Evolutionary conservation across 2,329 filamentous ascomycete species (phyloP), one percentile per base, ranked within the genome.

Genomic region (Boeremia exigua): DNA sequence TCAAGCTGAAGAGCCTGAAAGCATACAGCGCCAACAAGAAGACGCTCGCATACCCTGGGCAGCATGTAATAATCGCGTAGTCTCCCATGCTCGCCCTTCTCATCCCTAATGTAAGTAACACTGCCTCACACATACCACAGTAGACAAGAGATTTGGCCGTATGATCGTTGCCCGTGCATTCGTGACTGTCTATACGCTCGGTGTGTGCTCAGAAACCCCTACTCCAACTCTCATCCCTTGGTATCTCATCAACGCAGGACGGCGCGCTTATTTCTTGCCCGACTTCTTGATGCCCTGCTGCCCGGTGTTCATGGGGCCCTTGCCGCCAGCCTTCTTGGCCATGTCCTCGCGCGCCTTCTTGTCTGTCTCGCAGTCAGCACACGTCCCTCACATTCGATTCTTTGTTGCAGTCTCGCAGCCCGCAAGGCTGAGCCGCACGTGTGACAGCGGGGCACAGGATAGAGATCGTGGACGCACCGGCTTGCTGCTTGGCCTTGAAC

Each of bases 211-310:
- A 14, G 32, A 12, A 45, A 64, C 58, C 59, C 61, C 63, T 58
- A 55, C 52, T 61, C 55, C 62, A 56, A 67, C 62, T 63, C 59
- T 62, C 60, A 56, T 42, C 46, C 56, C 58, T 52, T 68, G 68
- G 68, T 72, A 70, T 72, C 67, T 48, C 30, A 52, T 37, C 28
- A 15, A 28, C 12, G 27, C 6, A 30, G 28, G 40, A 17, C 44
- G 38, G 36, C 19, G 30, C 58, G 66, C 60, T 71, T 68, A 96
- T 88, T 97, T 96, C 69, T 97, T 96, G 78, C 92, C 93, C 60
- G 90, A 95, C 86, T 96, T 97, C 88, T 97, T 97, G 82, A 98
- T 96, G 60, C 92, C 92, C 80, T 96, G 91, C 44, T 83, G 78
- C 30, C 92, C 92, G 29, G 87, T 89, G 80, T 92, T 93, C 75